phyloP scores from a whole-genome alignment of 768 basidiomycete genomes.

The Termitomyces heimii region DNA sequence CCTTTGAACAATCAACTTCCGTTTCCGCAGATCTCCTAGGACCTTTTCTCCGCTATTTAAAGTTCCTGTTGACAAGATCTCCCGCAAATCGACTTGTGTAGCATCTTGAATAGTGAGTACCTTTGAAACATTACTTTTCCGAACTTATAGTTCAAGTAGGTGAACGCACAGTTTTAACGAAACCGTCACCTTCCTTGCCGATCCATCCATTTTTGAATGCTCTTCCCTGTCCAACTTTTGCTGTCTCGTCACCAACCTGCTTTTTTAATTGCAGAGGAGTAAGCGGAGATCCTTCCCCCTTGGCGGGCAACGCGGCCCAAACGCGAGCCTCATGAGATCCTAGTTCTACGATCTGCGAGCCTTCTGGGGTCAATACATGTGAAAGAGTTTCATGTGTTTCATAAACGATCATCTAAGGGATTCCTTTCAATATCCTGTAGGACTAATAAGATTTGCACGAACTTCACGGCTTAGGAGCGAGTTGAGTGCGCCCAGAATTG shows the following conservation, averaged over 20 bases:
- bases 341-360: slow-evolving; percentile 63
- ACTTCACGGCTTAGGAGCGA: slow-evolving; percentile 85
- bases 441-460: slow-evolving; percentile 19
- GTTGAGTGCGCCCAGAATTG: slow-evolving; percentile 86
- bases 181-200: slow-evolving; percentile 79
- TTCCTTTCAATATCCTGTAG: slow-evolving; percentile 9
- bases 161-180: slow-evolving; percentile 75
- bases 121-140: slow-evolving; percentile 30
- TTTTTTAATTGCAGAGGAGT: slow-evolving; percentile 65
- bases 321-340: slow-evolving; percentile 97
- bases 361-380: slow-evolving; percentile 79
- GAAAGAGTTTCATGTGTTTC: slow-evolving; percentile 70
- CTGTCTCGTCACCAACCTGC: slow-evolving; percentile 76
- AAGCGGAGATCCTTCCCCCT: slow-evolving; percentile 65
- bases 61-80: slow-evolving; percentile 69
- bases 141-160: neutral
- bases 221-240: slow-evolving; percentile 90
- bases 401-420: slow-evolving; percentile 72
- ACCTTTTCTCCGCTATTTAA: slow-evolving; percentile 72
- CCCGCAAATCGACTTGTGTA: slow-evolving; percentile 69
- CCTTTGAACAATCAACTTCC: slow-evolving; percentile 86
- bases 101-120: slow-evolving; percentile 59
- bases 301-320: slow-evolving; percentile 75
- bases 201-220: slow-evolving; percentile 99
- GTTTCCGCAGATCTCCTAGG: slow-evolving; percentile 83